Evolutionary conservation across 192 early-diverging fungal genomes (phyloP).

Genomic region (Coemansia sp.): DNA sequence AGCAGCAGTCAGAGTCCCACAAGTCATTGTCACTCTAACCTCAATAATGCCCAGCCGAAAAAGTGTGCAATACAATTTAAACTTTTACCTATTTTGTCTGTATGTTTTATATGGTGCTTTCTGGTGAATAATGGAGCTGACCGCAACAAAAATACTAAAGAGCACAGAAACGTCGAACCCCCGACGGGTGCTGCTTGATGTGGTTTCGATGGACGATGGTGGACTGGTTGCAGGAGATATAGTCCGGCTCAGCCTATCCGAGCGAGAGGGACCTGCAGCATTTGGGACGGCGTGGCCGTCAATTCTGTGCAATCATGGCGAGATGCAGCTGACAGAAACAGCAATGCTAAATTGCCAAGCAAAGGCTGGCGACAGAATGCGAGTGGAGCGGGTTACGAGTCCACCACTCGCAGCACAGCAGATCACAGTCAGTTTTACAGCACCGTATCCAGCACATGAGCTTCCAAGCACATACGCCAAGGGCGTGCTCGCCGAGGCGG

Average conservation of each 20-base stretch:
- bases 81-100: too few relatives aligned
- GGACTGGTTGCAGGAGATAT: constrained; percentile 38
- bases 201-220: constrained; percentile 22
- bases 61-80: too few relatives aligned
- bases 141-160: constrained; percentile 13
- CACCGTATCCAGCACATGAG: constrained; percentile 8
- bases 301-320: constrained; percentile 8
- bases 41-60: too few relatives aligned
- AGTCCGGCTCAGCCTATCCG: constrained; percentile 14
- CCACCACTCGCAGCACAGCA: constrained; percentile 7
- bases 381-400: constrained; percentile 16
- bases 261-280: background rate
- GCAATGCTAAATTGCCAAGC: constrained; percentile 33
- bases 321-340: constrained; percentile 23
- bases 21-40: too few relatives aligned
- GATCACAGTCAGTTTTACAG: constrained; percentile 17
- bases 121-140: constrained; percentile 11
- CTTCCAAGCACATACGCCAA: constrained; percentile 18
- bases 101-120: too few relatives aligned
- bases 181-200: constrained; percentile 21
- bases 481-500: constrained; percentile 32
- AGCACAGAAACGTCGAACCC: constrained; percentile 3
- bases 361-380: constrained; percentile 33
- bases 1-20: background rate
- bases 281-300: constrained; percentile 50